Conservation (phyloP, 768 basidiomycete species). For the Solioccasus polychromus region DNA sequence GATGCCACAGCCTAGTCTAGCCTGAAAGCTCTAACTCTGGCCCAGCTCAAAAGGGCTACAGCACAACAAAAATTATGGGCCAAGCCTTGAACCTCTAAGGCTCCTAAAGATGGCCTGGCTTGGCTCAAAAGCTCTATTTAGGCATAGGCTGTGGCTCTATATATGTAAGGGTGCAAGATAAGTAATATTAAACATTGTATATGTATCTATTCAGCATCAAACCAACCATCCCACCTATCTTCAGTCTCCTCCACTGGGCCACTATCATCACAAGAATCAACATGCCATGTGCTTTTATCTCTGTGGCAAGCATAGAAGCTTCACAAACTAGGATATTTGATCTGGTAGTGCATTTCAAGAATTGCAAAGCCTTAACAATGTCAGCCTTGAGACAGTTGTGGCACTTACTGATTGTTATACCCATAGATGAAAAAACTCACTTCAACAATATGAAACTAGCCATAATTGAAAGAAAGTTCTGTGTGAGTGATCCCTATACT, state of each 20-base stretch:
- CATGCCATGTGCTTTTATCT: not conserved
- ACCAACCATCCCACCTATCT: slow-evolving; percentile 4
- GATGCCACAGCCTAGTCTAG: too few relatives aligned
- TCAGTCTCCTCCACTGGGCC: not conserved
- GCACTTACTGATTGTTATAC: slow-evolving; percentile 7
- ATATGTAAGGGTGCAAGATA: not conserved
- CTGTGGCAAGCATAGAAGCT: not conserved
- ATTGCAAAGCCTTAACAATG: not conserved
- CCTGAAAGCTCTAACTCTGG: too few relatives aligned
- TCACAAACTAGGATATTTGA: not conserved
- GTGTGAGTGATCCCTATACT: slow-evolving; percentile 4
- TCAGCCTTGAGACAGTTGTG: slow-evolving; percentile 5
- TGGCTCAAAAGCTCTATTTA: not conserved
- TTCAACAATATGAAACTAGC: slow-evolving; percentile 2
- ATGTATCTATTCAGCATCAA: too few relatives aligned
- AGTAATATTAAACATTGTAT: not conserved
- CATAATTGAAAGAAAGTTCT: slow-evolving; percentile 6
- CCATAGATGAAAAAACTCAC: not conserved
- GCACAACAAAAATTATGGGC: not conserved
- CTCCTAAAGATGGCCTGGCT: not conserved
- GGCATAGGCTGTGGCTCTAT: not conserved
- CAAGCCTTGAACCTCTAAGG: not conserved
- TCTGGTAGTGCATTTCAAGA: not conserved
- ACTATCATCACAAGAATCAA: not conserved
- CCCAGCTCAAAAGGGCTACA: too few relatives aligned